Evolutionary conservation across 768 basidiomycete species (phyloP).

Genomic region (Boletellus ananiceps): DNA sequence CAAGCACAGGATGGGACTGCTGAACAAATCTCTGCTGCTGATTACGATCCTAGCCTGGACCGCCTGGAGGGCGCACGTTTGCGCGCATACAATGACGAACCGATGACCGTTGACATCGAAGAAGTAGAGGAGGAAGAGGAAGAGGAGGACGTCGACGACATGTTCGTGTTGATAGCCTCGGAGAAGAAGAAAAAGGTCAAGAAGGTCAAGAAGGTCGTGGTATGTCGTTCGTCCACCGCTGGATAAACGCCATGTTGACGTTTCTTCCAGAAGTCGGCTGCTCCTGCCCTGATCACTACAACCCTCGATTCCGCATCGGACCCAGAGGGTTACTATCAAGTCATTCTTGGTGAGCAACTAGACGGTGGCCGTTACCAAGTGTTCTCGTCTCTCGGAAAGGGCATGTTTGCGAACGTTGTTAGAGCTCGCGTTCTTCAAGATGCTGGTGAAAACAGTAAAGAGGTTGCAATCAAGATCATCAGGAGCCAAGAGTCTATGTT

Average conservation of each 20-base stretch:
- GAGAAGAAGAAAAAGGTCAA: slow-evolving; percentile 51
- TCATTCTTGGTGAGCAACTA: slow-evolving; percentile 91
- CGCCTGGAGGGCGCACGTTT: slow-evolving; percentile 79
- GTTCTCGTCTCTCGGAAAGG: slow-evolving; percentile 91
- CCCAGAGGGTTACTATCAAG: slow-evolving; percentile 90
- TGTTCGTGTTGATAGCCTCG: slow-evolving; percentile 70
- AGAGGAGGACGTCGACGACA: slow-evolving; percentile 90
- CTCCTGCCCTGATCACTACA: slow-evolving; percentile 66
- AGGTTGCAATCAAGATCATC: slow-evolving; percentile 98
- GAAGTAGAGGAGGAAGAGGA: slow-evolving; percentile 57
- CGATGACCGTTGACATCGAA: slow-evolving; percentile 39
- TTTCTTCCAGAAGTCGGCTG: slow-evolving; percentile 39
- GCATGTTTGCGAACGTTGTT: slow-evolving; percentile 98
- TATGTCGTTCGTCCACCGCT: slow-evolving; percentile 27
- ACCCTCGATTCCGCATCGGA: slow-evolving; percentile 89
- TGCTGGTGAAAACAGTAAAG: slow-evolving; percentile 48
- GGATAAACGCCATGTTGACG: slow-evolving; percentile 1
- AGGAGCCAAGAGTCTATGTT: slow-evolving; percentile 96
- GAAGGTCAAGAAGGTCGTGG: slow-evolving; percentile 55
- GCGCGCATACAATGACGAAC: slow-evolving; percentile 44
- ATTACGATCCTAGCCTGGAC: slow-evolving; percentile 86
- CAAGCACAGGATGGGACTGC: slow-evolving; percentile 42
- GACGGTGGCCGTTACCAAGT: slow-evolving; percentile 93
- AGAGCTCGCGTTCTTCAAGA: slow-evolving; percentile 80
- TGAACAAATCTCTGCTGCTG: slow-evolving; percentile 85